Evolutionary conservation across 2,329 filamentous ascomycete genomes (phyloP).

Genomic region (Paramyrothecium sp.): DNA sequence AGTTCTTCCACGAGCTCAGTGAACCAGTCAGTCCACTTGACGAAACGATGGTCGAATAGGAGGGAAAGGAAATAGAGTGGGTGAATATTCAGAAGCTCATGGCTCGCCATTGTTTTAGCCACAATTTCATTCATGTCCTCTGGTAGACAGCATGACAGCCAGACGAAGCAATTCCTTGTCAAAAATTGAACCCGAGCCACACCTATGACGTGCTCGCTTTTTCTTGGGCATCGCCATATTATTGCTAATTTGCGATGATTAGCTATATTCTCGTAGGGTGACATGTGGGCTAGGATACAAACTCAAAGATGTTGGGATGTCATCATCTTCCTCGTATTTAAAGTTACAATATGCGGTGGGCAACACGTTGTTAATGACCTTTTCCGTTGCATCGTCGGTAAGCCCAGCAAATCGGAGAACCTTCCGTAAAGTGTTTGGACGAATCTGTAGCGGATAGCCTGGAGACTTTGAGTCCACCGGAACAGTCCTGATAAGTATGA

Average conservation of each 20-base stretch:
- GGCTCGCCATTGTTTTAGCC: background rate
- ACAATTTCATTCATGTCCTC: background rate
- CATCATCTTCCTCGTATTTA: constrained; percentile 3
- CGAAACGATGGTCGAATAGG: constrained; percentile 4
- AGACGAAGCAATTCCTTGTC: constrained; percentile 3
- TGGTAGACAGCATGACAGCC: background rate
- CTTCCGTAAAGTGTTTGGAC: background rate
- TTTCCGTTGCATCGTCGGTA: background rate
- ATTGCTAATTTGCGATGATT: background rate
- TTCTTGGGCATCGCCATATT: background rate
- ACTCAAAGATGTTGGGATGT: constrained; percentile 5
- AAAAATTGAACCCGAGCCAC: background rate
- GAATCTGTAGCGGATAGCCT: background rate
- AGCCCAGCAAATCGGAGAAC: constrained; percentile 2
- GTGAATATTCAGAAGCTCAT: constrained; percentile 3
- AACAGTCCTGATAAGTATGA: background rate
- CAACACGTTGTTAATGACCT: constrained; percentile 1
- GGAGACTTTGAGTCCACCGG: background rate
- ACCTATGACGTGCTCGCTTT: background rate
- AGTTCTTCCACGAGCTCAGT: constrained; percentile 3
- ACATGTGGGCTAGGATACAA: background rate
- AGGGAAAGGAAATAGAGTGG: constrained; percentile 8
- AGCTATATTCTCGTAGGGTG: background rate
- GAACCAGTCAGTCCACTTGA: constrained; percentile 3
- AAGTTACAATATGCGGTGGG: constrained; percentile 1